Base-by-base conservation (phyloP, 78 protist genomes). In the Dictyostelium intermedium region DNA sequence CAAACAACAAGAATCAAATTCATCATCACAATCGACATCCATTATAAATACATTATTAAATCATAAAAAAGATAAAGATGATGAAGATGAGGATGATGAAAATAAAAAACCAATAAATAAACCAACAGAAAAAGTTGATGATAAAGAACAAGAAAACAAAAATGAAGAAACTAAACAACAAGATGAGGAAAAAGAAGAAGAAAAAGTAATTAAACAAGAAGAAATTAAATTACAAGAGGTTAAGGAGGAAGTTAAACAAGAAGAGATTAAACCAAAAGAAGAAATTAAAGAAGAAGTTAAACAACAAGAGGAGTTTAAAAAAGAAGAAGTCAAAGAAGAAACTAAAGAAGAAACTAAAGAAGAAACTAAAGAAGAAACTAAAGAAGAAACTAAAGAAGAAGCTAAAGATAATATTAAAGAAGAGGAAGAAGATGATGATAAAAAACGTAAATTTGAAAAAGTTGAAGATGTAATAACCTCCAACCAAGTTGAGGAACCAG, bases 71-170 rank as follows among this genome's bases (percentile, higher is more conserved):
- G 63, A 37, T 30, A 45, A 72, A 13, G 53, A 47, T 1, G 69
- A 73, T 27, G 63, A 72, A 14, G 91, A 73, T 8, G 91, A 84
- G 5, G 87, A 83, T 16, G 89, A 83, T 13, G 35, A 84, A 25
- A 14, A 84, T 20, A 50, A 84, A 20, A 69, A 45, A 1, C 50
- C 35, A 27, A 11, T 47, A 10, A 53, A 30, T 11, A 43, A 41
- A 7, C 9, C 13, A 47, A 72, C 53, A 18, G 69, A 50, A 16
- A 76, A 72, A 34, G 60, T 70, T 30, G 50, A 72, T 20, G 82
- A 41, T 35, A 56, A 72, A 37, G 73, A 84, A 43, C 79, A 66
- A 61, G 81, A 47, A 45, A 78, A 32, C 70, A 37, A 72, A 47
- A 47, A 35, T 53, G 56, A 53, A 61, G 92, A 76, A 35, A 41